Evolutionary conservation across 352 stramenopile genomes (phyloP).

Genomic region (Pythium scleroteichum): DNA sequence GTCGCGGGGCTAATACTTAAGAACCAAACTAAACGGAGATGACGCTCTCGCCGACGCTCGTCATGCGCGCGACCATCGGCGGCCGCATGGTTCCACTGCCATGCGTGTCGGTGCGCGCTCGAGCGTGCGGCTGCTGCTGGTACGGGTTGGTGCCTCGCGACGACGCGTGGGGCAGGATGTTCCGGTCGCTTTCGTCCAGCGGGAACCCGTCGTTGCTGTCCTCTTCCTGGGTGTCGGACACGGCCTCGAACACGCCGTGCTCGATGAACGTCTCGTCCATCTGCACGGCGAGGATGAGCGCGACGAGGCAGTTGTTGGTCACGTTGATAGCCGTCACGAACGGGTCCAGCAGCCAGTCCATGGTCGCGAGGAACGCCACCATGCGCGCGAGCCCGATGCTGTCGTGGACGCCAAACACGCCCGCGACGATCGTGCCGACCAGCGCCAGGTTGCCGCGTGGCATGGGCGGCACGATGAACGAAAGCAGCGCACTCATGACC

Average conservation of each 20-base stretch:
- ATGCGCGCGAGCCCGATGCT: slow-evolving; percentile 26
- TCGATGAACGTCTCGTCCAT: slow-evolving; percentile 44
- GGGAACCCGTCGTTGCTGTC: slow-evolving; percentile 33
- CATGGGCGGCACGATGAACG: slow-evolving; percentile 42
- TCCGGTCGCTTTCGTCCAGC: slow-evolving; percentile 19
- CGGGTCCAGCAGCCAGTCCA: slow-evolving; percentile 63
- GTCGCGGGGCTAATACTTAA: slow-evolving; percentile 14
- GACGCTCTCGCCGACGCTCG: slow-evolving; percentile 22
- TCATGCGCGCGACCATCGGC: slow-evolving; percentile 14
- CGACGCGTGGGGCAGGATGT: neutral
- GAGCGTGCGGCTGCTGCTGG: slow-evolving; percentile 12
- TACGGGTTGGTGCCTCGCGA: neutral
- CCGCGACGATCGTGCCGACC: slow-evolving; percentile 44
- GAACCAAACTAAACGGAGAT: slow-evolving; percentile 10
- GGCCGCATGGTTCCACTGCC: slow-evolving; percentile 22
- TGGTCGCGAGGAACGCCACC: slow-evolving; percentile 39
- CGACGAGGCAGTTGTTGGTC: slow-evolving; percentile 50
- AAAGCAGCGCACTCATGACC: slow-evolving; percentile 40
- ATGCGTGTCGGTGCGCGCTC: slow-evolving; percentile 11
- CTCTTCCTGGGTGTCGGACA: slow-evolving; percentile 37
- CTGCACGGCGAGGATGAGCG: slow-evolving; percentile 49
- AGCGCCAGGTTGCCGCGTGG: slow-evolving; percentile 37
- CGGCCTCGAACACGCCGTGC: slow-evolving; percentile 20
- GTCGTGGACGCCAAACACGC: slow-evolving; percentile 41
- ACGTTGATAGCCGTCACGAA: slow-evolving; percentile 57